Evolutionary conservation across 169 alveolate species (phyloP).

Genomic region (Plasmodium sp.): DNA sequence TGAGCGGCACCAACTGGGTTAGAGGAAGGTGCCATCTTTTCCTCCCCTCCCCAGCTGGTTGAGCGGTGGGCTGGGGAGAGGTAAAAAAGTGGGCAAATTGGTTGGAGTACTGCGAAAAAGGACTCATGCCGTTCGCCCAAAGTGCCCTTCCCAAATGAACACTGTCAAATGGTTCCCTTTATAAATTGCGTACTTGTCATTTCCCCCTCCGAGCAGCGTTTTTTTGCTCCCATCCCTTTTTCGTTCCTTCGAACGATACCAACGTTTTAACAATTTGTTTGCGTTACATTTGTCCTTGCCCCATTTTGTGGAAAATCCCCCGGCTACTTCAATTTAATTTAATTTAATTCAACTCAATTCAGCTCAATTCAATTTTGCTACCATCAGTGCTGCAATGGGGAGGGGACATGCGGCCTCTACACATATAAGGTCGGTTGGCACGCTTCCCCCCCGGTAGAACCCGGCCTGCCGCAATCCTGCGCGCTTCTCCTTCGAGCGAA

Average conservation of each 20-base stretch:
- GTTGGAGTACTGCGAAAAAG: background rate
- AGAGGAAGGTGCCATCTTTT: background rate
- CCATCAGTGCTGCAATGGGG: background rate
- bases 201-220: background rate
- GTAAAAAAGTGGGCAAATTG: background rate
- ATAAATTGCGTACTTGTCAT: background rate
- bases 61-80: background rate
- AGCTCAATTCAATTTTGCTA: background rate
- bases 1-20: slow-evolving; percentile 7
- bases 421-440: background rate
- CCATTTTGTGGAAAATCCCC: background rate
- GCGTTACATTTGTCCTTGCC: background rate
- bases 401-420: background rate
- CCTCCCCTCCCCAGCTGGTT: background rate
- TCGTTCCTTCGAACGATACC: background rate
- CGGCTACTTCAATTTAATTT: background rate
- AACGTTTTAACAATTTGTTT: background rate
- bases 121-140: background rate
- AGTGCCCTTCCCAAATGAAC: background rate
- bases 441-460: background rate
- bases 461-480: background rate
- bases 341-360: background rate
- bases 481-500: background rate
- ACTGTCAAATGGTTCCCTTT: background rate
- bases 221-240: background rate